Base-by-base conservation (phyloP, 2,329 filamentous ascomycete species). In the Daldinia sp. region DNA sequence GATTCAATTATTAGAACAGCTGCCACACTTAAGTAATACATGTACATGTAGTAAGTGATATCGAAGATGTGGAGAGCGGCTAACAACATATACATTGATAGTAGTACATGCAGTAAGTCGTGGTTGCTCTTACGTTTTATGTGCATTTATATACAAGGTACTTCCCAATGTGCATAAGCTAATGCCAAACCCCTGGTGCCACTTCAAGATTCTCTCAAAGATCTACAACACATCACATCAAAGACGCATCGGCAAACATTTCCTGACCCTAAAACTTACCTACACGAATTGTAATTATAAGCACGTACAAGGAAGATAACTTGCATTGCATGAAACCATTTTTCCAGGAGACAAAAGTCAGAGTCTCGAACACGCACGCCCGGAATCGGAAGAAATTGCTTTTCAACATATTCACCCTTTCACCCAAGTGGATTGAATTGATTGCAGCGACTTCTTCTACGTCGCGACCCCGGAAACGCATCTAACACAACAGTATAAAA, bases 391-490 rank as follows among this genome's bases (percentile, higher is more conserved):
- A 64, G 64, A 65, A 60, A 62, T 60, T 67, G 59, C 64, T 41
- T 63, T 63, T 64, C 57, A 64, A 67, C 57, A 61, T 48, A 62
- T 55, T 54, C 61, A 57, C 65, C 68, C 53, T 67, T 61, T 58
- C 58, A 56, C 61, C 68, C 68, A 65, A 65, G 54, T 70, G 64
- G 68, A 65, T 54, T 48, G 37, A 30, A 41, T 65, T 48, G 51
- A 51, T 57, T 63, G 23, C 60, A 13, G 20, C 48, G 35, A 13
- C 35, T 23, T 46, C 42, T 15, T 33, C 30, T 33, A 6, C 30
- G 30, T 33, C 30, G 9, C 9, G 30, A 6, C 30, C 30, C 33
- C 10, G 37, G 33, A 37, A 53, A 26, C 53, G 15, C 58, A 55
- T 46, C 33, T 59, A 18, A 18, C 44, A 33, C 51, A 26, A 28